Evolutionary conservation across 371 early-diverging fungal genomes (phyloP).

Genomic region (Zychaea mexicana): DNA sequence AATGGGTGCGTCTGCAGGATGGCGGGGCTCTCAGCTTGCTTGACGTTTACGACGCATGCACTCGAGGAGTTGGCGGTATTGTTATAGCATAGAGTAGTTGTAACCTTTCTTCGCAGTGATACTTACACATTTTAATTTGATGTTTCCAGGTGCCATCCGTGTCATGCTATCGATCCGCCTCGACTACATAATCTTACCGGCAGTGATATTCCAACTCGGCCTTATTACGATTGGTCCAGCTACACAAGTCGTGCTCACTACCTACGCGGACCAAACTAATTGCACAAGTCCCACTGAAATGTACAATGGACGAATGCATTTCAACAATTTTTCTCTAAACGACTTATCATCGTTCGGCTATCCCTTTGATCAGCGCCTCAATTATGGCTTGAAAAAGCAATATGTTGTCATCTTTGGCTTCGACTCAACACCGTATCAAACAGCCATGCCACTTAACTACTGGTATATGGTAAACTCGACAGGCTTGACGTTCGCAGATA

Average conservation of each 20-base stretch:
- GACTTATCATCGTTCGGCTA: neutral
- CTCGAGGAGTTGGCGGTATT: conserved; percentile 29
- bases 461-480: neutral
- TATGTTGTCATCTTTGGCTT: neutral
- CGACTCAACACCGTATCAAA: neutral
- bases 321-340: neutral
- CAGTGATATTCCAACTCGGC: conserved; percentile 28
- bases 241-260: conserved; percentile 21
- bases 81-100: neutral
- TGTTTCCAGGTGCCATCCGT: conserved; percentile 16
- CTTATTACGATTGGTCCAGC: conserved; percentile 24
- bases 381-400: neutral
- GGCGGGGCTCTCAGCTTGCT: conserved; percentile 23
- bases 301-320: neutral
- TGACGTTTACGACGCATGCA: conserved; percentile 32
- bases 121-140: neutral
- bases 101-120: neutral
- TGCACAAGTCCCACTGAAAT: neutral
- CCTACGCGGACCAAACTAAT: neutral
- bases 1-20: conserved; percentile 27
- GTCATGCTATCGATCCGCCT: conserved; percentile 16
- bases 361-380: neutral
- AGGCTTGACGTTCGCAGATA: conserved; percentile 1
- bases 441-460: neutral
- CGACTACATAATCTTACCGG: conserved; percentile 20